A percentile compares a stretch with the other conserved stretches of the same genome.
Evolutionary conservation across 2,329 filamentous ascomycete genomes (phyloP).

Genomic region (Stachybotrys chlorohalonatus): DNA sequence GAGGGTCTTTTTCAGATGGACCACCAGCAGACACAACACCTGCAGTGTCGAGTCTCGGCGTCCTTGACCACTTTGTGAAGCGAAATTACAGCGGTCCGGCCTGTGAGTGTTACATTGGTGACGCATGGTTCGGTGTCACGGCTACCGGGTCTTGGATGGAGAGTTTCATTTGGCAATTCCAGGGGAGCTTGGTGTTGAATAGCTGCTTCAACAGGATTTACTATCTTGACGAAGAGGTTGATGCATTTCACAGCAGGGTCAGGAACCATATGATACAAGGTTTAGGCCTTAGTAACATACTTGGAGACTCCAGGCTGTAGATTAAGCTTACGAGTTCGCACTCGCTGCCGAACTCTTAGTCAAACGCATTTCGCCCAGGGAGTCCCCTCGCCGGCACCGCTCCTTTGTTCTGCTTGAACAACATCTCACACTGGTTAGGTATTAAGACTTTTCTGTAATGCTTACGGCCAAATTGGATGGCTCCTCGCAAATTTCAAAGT

Average conservation of each 20-base stretch:
- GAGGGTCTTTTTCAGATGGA: neutral
- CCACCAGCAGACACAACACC: neutral
- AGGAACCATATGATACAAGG: neutral
- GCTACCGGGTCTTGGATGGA: neutral
- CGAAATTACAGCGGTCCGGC: neutral
- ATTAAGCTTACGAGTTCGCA: neutral
- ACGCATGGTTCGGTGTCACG: neutral
- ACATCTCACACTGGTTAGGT: too few species aligned
- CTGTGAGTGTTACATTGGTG: neutral
- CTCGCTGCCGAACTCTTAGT: too few species aligned
- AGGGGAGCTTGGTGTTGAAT: neutral
- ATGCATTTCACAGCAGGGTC: neutral
- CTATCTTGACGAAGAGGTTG: neutral
- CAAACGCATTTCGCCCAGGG: too few species aligned
- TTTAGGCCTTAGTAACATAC: neutral
- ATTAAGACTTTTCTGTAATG: too few species aligned
- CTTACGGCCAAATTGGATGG: too few species aligned
- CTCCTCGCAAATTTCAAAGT: too few species aligned
- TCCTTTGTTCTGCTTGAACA: too few species aligned
- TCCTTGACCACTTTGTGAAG: neutral
- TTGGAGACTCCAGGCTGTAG: neutral
- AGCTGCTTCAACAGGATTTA: neutral
- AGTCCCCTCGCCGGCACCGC: too few species aligned
- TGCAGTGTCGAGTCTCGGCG: neutral
- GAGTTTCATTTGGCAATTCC: neutral